A percentile compares a stretch with the other conserved stretches of the same genome.
Conservation (phyloP, 1,139 yeast genomes). For the Scheffersomyces segobiensis region DNA sequence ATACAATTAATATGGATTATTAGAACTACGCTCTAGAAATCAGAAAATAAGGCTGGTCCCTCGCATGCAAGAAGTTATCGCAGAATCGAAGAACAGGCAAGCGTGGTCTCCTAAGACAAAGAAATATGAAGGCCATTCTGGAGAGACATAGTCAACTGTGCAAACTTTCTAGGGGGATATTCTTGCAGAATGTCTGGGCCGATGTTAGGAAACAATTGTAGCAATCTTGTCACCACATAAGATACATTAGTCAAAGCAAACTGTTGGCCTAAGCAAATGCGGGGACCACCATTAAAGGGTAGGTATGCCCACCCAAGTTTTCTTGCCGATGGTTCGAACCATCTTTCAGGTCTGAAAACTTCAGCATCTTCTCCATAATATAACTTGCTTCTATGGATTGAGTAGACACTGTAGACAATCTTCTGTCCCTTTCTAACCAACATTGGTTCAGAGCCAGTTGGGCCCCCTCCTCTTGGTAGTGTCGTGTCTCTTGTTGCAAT, state of each 20-base stretch:
- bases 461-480: conserved; percentile 56
- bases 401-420: conserved; percentile 44
- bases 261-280: conserved; percentile 62
- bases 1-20: too few relatives aligned
- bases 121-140: conserved; percentile 32
- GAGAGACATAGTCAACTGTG: conserved; percentile 23
- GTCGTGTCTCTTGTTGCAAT: conserved; percentile 45
- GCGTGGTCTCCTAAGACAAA: conserved; percentile 1
- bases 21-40: too few relatives aligned
- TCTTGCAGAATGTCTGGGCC: conserved; percentile 5
- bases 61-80: too few relatives aligned
- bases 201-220: conserved; percentile 32
- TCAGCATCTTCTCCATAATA: conserved; percentile 51
- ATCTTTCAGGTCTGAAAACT: conserved; percentile 52
- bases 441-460: conserved; percentile 41
- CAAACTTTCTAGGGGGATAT: conserved; percentile 34
- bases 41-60: too few relatives aligned
- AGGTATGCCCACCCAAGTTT: conserved; percentile 52
- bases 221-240: conserved; percentile 43
- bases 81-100: too few relatives aligned
- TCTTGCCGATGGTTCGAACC: conserved; percentile 38
- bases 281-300: conserved; percentile 62
- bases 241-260: conserved; percentile 59
- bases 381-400: conserved; percentile 46
- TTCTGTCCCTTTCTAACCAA: conserved; percentile 47